phyloP scores from a whole-genome alignment of 1,139 yeast species.

The Yamadazyma aaseri region DNA sequence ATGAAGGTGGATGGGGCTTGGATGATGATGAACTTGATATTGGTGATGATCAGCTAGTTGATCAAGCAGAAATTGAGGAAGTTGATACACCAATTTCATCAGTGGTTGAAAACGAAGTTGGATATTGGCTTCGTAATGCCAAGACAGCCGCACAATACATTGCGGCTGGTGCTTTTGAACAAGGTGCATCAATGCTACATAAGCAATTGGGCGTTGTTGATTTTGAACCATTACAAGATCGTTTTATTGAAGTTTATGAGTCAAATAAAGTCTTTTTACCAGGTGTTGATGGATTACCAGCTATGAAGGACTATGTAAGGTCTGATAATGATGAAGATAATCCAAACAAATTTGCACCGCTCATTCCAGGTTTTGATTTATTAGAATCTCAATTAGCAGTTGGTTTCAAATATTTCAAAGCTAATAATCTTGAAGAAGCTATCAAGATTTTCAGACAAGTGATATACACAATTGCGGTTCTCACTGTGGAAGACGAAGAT shows the following conservation, averaged over 20 bases:
- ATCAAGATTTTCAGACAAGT: constrained; percentile 75
- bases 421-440: constrained; percentile 80
- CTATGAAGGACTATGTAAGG: constrained; percentile 69
- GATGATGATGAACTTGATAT: constrained; percentile 22
- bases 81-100: constrained; percentile 25
- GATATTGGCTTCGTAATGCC: constrained; percentile 85
- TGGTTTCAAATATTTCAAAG: constrained; percentile 81
- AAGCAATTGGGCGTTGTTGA: constrained; percentile 85
- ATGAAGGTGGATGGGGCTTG: constrained; percentile 32
- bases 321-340: constrained; percentile 59
- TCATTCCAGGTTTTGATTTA: constrained; percentile 70
- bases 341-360: constrained; percentile 58
- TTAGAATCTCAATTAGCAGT: constrained; percentile 64
- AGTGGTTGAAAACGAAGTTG: constrained; percentile 57
- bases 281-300: constrained; percentile 67
- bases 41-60: constrained; percentile 34
- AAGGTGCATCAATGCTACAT: constrained; percentile 88
- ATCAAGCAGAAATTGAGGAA: constrained; percentile 11
- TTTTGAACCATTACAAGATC: constrained; percentile 80
- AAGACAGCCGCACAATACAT: constrained; percentile 89
- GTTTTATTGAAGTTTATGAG: constrained; percentile 82
- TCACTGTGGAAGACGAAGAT: constrained; percentile 69
- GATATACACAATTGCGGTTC: constrained; percentile 70
- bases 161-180: constrained; percentile 95
- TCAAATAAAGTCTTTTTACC: constrained; percentile 75